These are phyloP conservation scores for Colletotrichum sp. DNA, from an alignment of 2,329 filamentous ascomycete genomes.

Conservation along the genomic window DNA sequence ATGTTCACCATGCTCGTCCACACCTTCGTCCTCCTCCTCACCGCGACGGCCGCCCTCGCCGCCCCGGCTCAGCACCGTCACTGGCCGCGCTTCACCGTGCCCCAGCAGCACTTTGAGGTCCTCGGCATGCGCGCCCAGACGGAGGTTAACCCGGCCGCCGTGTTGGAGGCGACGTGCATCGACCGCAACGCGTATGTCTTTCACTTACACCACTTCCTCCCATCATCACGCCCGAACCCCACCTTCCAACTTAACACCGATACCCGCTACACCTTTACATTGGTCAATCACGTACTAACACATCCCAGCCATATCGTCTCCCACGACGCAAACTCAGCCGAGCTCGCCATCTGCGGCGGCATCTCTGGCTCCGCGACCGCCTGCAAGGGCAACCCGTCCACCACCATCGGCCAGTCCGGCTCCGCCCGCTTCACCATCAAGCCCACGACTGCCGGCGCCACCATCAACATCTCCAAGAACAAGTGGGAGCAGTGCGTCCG, in stretches of 20 bases:
- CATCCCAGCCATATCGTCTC: slow-evolving; percentile 41
- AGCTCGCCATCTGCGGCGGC: slow-evolving; percentile 57
- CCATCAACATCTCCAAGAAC: slow-evolving; percentile 58
- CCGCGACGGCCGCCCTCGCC: slow-evolving; percentile 35
- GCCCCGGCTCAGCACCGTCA: slow-evolving; percentile 26
- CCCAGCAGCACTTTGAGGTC: slow-evolving; percentile 49
- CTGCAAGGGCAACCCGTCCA: slow-evolving; percentile 48
- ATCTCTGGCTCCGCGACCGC: slow-evolving; percentile 50
- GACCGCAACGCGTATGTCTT: slow-evolving; percentile 43
- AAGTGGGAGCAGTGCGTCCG: slow-evolving; percentile 60
- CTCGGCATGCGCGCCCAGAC: slow-evolving; percentile 43
- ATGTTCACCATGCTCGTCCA: slow-evolving; percentile 38
- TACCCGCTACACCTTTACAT: neutral
- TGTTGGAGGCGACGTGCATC: slow-evolving; percentile 44
- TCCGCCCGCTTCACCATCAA: slow-evolving; percentile 53
- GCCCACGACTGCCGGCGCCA: slow-evolving; percentile 44
- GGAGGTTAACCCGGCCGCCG: slow-evolving; percentile 43
- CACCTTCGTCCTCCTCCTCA: slow-evolving; percentile 33
- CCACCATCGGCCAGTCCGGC: slow-evolving; percentile 50
- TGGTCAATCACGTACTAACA: neutral
- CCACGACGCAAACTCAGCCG: slow-evolving; percentile 54
- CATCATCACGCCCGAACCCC: neutral
- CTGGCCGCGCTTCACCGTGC: slow-evolving; percentile 42
- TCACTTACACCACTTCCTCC: neutral
- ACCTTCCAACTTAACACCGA: neutral